phyloP scores from a whole-genome alignment of 192 early-diverging fungal species.

The Chytriomyces confervae region DNA sequence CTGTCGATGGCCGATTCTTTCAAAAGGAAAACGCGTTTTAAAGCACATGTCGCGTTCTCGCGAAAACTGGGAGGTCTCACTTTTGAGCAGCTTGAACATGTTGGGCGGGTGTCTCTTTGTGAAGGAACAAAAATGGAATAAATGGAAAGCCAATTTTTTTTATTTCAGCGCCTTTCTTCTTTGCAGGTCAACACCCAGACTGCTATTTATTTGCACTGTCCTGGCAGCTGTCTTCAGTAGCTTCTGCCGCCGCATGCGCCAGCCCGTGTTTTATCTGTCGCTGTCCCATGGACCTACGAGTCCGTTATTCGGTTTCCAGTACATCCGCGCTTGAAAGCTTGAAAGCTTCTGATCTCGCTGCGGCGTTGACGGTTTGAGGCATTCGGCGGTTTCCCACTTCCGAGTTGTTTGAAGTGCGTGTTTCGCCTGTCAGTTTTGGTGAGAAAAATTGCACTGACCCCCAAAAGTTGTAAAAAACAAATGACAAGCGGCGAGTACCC shows the following conservation, averaged over 20 bases:
- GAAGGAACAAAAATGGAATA: background rate
- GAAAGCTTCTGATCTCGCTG: background rate
- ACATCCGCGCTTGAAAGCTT: background rate
- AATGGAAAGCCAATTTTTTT: background rate
- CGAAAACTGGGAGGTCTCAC: background rate
- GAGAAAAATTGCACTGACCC: background rate
- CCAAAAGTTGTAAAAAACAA: background rate
- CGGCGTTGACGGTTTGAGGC: background rate
- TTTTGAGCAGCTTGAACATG: constrained; percentile 34
- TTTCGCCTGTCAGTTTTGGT: no score
- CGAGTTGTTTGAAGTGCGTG: background rate
- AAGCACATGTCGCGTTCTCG: no score
- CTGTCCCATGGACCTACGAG: no score
- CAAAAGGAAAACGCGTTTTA: background rate
- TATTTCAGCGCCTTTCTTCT: background rate
- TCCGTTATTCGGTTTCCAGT: background rate
- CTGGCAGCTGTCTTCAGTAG: no score
- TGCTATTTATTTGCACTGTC: no score
- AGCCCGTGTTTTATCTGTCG: no score
- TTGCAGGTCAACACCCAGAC: no score
- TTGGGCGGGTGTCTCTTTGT: constrained; percentile 41
- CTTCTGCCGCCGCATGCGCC: no score
- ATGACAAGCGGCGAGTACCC: constrained; percentile 20
- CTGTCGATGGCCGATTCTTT: constrained; percentile 20
- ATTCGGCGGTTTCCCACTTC: background rate